Base-by-base conservation (phyloP, 257 asterid genomes). In the Echites panduratus region DNA sequence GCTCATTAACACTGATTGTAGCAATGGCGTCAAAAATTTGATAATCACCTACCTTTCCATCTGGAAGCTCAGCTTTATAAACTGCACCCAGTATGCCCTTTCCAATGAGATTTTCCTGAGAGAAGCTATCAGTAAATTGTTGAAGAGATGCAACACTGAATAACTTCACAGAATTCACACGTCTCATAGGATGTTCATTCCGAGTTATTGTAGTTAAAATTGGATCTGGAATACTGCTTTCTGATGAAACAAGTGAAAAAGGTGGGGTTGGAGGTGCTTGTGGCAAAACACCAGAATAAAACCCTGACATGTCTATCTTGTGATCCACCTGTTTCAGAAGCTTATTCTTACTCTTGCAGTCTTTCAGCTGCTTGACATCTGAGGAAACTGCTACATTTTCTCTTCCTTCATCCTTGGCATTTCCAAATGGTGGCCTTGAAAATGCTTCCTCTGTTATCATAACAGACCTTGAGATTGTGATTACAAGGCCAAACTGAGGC, bases 101-200 rank as follows among this genome's bases (percentile, higher is more conserved):
- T 79, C 97, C 99, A 27, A 91, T 79, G 67, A 94, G 77, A 83
- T 91, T 90, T 44, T 91, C 93, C 82, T 81, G 90, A 71, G 96
- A 91, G 81, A 94, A 91, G 82, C 97, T 94, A 75, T 90, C 75
- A 44, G 99, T 94, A 79, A 81, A 87, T 77, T 86, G 92, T 70
- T 94, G 98, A 84, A 94, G 99, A 75, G 88, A 82, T 45, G 93
- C 96, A 77, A 94, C 77, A 26, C 89, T 79, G 78, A 80, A 91
- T 50, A 74, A 68, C 82, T 81, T 82, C 4, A 63, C 82, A 79
- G 87, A 71, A 64, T 84, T 87, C 8, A 82, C 74, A 26, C 61
- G 66, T 43, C 71, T 76, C 61, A 75, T 69, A 43, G 82, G 78
- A 68, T 72, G 85, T 76, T 72, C 84, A 53, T 70, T 74, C 59